Evolutionary conservation across 2,329 filamentous ascomycete species (phyloP).

Genomic region (Cladorrhinum sp.): DNA sequence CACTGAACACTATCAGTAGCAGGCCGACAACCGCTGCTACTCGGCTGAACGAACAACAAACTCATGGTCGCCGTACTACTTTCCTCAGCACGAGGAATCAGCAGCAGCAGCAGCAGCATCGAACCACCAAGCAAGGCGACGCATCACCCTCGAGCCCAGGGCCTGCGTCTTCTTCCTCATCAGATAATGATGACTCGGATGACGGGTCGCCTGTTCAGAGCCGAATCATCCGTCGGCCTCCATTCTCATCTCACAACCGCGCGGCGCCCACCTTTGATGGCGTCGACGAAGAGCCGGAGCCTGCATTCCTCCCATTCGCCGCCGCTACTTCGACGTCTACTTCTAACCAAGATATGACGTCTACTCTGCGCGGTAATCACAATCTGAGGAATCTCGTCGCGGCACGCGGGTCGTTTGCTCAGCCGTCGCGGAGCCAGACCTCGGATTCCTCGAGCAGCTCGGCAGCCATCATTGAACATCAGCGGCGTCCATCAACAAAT

Average conservation of each 20-base stretch:
- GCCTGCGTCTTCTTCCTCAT: conserved; percentile 38
- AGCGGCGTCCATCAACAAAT: conserved; percentile 31
- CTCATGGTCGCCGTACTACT: background rate
- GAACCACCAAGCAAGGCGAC: background rate
- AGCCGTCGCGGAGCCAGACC: conserved; percentile 47
- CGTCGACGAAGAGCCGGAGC: conserved; percentile 56
- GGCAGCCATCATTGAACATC: conserved; percentile 35
- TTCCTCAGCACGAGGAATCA: background rate
- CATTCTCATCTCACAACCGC: conserved; percentile 41
- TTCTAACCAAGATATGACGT: conserved; percentile 42
- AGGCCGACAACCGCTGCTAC: background rate
- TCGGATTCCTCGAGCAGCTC: conserved; percentile 63
- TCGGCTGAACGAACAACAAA: background rate
- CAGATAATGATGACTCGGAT: conserved; percentile 28
- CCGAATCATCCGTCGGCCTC: conserved; percentile 58
- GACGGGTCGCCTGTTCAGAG: conserved; percentile 50
- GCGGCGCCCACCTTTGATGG: conserved; percentile 27
- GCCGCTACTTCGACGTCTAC: conserved; percentile 26
- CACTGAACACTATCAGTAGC: conserved; percentile 27
- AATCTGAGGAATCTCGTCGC: background rate
- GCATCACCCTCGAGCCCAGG: conserved; percentile 33
- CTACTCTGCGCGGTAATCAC: conserved; percentile 49
- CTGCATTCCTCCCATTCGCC: conserved; percentile 52
- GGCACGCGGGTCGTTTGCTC: conserved; percentile 21
- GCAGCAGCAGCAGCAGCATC: background rate